These are phyloP conservation scores for Trebouxia gelatinosa DNA, from an alignment of 163 green algal genomes.

Conservation along the genomic window DNA sequence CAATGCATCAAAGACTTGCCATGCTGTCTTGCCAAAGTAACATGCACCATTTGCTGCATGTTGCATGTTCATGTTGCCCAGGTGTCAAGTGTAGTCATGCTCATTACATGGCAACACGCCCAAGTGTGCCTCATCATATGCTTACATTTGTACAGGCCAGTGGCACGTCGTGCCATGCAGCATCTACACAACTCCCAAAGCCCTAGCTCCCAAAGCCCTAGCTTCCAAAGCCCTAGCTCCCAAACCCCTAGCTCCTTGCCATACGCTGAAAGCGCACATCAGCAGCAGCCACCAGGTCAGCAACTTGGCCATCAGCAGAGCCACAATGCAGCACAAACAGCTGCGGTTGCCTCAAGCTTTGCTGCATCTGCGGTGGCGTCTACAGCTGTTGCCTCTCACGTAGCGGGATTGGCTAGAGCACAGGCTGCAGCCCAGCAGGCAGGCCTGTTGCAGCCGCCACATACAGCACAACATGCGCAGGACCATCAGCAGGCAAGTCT, in stretches of 20 bases:
- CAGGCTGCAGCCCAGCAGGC: no score
- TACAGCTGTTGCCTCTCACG: no score
- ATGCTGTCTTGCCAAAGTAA: neutral
- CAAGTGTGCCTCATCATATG: neutral
- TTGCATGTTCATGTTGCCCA: neutral
- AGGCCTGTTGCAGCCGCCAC: no score
- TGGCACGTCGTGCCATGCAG: neutral
- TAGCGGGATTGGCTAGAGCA: no score
- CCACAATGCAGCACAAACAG: neutral
- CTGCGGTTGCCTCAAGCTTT: conserved; percentile 14
- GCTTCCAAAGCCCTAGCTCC: no score
- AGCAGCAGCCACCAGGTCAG: neutral
- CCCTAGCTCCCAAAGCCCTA: neutral
- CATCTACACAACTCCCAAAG: neutral
- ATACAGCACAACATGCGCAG: no score
- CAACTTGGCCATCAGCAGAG: no score
- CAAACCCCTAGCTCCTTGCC: no score
- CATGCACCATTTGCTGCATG: neutral
- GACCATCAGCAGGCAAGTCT: no score
- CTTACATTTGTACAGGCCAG: neutral
- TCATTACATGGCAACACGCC: no score
- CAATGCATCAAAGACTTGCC: neutral
- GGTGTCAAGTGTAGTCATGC: neutral
- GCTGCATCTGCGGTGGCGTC: conserved; percentile 8
- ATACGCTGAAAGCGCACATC: neutral